Conservation (phyloP, 2,329 filamentous ascomycete genomes). For the Scedosporium dehoogii region DNA sequence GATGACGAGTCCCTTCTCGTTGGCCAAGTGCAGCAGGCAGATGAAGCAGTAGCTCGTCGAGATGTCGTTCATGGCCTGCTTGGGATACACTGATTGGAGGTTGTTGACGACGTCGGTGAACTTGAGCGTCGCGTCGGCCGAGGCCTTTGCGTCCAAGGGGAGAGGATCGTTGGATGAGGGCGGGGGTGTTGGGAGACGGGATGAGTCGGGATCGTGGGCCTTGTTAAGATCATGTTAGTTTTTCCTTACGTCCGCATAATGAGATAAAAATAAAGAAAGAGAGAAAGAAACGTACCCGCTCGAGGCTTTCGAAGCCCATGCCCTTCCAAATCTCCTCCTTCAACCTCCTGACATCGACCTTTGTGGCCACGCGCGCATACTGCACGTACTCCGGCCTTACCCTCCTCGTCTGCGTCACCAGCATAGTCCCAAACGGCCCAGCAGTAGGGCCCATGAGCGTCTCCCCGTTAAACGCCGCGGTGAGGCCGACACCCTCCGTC, state of each 20-base stretch:
- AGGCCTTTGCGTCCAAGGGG: constrained; percentile 17
- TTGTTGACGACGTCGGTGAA: constrained; percentile 92
- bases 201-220: constrained; percentile 9
- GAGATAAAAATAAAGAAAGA: background rate
- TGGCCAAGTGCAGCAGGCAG: constrained; percentile 79
- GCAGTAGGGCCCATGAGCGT: constrained; percentile 32
- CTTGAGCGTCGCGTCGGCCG: constrained; percentile 51
- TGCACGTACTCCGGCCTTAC: constrained; percentile 60
- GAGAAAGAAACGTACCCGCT: constrained; percentile 11
- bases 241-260: background rate
- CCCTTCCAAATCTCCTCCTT: constrained; percentile 65
- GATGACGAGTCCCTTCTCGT: constrained; percentile 81
- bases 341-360: constrained; percentile 57
- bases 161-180: constrained; percentile 20
- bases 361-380: constrained; percentile 61
- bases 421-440: constrained; percentile 52
- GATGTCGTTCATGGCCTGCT: constrained; percentile 82
- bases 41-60: constrained; percentile 93
- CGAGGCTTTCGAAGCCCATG: constrained; percentile 45
- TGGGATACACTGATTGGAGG: constrained; percentile 76
- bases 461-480: constrained; percentile 40
- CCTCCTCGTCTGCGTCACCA: constrained; percentile 55
- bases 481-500: constrained; percentile 35
- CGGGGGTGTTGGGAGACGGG: constrained; percentile 18
- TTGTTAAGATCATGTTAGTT: background rate